Conservation (phyloP, 2,329 filamentous ascomycete genomes). For the Saccharata proteae region DNA sequence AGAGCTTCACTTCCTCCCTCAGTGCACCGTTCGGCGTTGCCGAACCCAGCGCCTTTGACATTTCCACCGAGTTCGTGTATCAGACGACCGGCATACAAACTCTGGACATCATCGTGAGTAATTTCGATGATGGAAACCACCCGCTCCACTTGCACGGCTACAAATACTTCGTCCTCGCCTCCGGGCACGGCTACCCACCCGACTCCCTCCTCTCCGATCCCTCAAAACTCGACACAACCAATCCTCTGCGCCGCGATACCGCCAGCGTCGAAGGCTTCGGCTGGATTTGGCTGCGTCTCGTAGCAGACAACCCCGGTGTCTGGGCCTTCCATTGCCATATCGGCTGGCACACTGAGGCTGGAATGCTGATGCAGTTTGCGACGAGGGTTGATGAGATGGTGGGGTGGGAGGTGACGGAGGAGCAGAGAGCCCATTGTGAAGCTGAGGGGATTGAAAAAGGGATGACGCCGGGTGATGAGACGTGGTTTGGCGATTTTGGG, state of each 20-base stretch:
- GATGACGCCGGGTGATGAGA: constrained; percentile 37
- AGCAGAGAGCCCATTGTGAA: constrained; percentile 35
- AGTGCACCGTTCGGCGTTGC: constrained; percentile 4
- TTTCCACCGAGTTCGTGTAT: constrained; percentile 20
- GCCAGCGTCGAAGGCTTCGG: constrained; percentile 53
- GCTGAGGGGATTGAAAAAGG: constrained; percentile 37
- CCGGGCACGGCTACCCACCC: constrained; percentile 16
- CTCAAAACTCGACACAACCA: constrained; percentile 17
- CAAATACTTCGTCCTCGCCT: constrained; percentile 52
- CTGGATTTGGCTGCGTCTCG: constrained; percentile 49
- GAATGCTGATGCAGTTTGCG: constrained; percentile 44
- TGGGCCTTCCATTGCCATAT: constrained; percentile 64
- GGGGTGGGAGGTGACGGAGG: constrained; percentile 32
- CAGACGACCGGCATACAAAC: constrained; percentile 24
- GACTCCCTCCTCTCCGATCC: constrained; percentile 17
- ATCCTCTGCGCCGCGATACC: constrained; percentile 53
- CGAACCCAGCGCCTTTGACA: constrained; percentile 14
- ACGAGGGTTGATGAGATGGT: constrained; percentile 36
- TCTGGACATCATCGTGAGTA: constrained; percentile 24
- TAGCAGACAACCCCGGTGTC: constrained; percentile 52
- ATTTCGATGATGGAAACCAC: constrained; percentile 27
- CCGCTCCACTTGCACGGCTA: constrained; percentile 44
- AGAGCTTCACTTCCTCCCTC: constrained; percentile 13
- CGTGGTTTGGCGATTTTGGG: constrained; percentile 27
- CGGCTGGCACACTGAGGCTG: constrained; percentile 40